phyloP scores from a whole-genome alignment of 495 filamentous ascomycete species.

The Stereocaulon alpinum region DNA sequence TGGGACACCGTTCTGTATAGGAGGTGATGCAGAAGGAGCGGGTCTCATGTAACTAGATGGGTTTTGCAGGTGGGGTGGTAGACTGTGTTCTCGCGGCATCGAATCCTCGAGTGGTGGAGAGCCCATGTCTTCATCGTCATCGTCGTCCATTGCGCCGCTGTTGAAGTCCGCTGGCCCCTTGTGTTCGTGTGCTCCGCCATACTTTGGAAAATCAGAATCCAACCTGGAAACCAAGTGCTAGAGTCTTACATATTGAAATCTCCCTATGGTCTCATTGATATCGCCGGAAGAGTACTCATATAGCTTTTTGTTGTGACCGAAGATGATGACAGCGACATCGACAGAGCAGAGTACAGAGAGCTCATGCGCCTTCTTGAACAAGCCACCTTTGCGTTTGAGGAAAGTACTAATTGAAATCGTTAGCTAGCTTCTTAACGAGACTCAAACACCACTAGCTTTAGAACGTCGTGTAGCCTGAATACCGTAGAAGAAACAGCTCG shows the following conservation, averaged over 20 bases:
- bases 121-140: conserved; percentile 73
- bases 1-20: conserved; percentile 68
- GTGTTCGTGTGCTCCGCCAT: conserved; percentile 85
- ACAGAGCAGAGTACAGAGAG: conserved; percentile 95
- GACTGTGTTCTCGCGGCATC: conserved; percentile 43
- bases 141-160: conserved; percentile 75
- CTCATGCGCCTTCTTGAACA: conserved; percentile 99
- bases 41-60: conserved; percentile 70
- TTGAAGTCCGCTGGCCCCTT: conserved; percentile 91
- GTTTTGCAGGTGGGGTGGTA: conserved; percentile 66
- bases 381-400: conserved; percentile 92
- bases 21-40: conserved; percentile 82
- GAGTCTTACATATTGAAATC: conserved; percentile 77
- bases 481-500: conserved; percentile 10
- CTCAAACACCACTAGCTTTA: neutral
- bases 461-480: conserved; percentile 3
- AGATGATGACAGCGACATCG: conserved; percentile 97
- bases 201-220: conserved; percentile 41
- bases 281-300: conserved; percentile 94
- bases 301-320: conserved; percentile 94
- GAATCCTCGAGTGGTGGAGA: conserved; percentile 54
- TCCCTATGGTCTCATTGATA: conserved; percentile 76
- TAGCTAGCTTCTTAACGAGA: conserved; percentile 1
- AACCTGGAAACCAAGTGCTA: neutral
- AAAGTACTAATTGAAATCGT: conserved; percentile 59